phyloP scores from a whole-genome alignment of 495 filamentous ascomycete genomes.

The Hypomontagnella submonticulosa region DNA sequence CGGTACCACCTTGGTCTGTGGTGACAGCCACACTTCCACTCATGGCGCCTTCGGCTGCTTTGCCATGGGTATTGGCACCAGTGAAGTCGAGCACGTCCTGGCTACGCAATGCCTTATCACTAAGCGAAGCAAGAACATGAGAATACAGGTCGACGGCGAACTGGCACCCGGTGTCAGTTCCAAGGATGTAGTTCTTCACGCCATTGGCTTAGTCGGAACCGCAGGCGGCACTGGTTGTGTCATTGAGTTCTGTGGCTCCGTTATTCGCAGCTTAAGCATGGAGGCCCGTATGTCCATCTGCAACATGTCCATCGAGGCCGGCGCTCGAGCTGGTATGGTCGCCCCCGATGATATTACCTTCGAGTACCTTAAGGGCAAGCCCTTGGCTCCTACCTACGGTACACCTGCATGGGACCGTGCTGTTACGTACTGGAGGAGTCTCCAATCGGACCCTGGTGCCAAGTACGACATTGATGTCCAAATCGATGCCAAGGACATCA shows the following conservation, averaged over 20 bases:
- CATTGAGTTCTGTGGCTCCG: conserved; percentile 96
- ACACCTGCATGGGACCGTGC: conserved; percentile 92
- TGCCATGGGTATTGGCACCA: conserved; percentile 97
- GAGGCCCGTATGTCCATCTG: conserved; percentile 99
- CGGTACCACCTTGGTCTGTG: conserved; percentile 96
- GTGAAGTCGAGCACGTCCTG: conserved; percentile 97
- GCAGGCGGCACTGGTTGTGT: conserved; percentile 94
- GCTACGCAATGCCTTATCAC: conserved; percentile 96
- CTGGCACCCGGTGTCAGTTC: conserved; percentile 92
- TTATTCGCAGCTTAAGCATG: conserved; percentile 90
- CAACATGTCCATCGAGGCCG: conserved; percentile 99
- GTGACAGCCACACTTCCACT: conserved; percentile 97
- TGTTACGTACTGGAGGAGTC: conserved; percentile 85
- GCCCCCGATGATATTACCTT: conserved; percentile 95
- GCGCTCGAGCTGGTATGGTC: conserved; percentile 95
- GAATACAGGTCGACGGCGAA: conserved; percentile 91
- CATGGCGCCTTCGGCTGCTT: conserved; percentile 96
- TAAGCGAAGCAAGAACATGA: conserved; percentile 97
- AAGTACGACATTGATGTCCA: conserved; percentile 88
- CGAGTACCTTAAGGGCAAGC: conserved; percentile 90
- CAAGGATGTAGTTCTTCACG: conserved; percentile 95
- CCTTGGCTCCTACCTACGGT: conserved; percentile 85
- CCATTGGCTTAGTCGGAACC: conserved; percentile 93
- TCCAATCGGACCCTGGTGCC: conserved; percentile 85
- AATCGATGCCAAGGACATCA: conserved; percentile 90